Conservation (phyloP, 148 eudicot genomes). For the Rhododendron williamsianum region DNA sequence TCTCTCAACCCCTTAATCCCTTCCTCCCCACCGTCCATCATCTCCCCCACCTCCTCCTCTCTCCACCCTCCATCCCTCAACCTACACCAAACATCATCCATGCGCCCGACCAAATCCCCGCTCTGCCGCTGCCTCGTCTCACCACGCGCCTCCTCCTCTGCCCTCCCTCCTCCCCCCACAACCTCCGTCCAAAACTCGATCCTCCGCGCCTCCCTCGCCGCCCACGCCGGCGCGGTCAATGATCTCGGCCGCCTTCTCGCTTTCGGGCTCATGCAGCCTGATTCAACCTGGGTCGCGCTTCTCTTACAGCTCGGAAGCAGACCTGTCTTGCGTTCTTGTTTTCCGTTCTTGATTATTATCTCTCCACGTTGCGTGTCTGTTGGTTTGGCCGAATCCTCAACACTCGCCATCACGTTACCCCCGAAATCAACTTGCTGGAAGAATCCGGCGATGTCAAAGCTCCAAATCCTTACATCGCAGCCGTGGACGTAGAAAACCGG, state of each 20-base stretch:
- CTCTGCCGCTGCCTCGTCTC: constrained; percentile 21
- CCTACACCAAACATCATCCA: constrained; percentile 32
- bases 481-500: constrained; percentile 68
- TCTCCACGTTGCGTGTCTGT: neutral
- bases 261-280: no score
- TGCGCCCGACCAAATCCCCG: constrained; percentile 25
- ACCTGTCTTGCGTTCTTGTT: neutral
- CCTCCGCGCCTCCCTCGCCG: constrained; percentile 41
- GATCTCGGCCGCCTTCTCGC: neutral
- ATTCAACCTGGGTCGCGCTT: no score
- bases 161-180: constrained; percentile 12
- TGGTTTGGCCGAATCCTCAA: constrained; percentile 7
- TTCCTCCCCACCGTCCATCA: constrained; percentile 26
- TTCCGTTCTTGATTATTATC: neutral
- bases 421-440: constrained; percentile 36
- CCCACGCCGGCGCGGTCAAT: constrained; percentile 39
- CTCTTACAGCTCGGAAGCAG: no score
- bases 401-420: neutral
- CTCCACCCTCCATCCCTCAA: constrained; percentile 48
- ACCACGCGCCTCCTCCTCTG: neutral
- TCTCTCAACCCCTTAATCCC: neutral
- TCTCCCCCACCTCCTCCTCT: constrained; percentile 45
- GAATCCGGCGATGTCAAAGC: constrained; percentile 54
- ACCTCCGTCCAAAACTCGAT: constrained; percentile 44
- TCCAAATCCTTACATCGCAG: constrained; percentile 24